phyloP scores from a whole-genome alignment of 495 filamentous ascomycete species.

The Parathielavia hyrcaniae region DNA sequence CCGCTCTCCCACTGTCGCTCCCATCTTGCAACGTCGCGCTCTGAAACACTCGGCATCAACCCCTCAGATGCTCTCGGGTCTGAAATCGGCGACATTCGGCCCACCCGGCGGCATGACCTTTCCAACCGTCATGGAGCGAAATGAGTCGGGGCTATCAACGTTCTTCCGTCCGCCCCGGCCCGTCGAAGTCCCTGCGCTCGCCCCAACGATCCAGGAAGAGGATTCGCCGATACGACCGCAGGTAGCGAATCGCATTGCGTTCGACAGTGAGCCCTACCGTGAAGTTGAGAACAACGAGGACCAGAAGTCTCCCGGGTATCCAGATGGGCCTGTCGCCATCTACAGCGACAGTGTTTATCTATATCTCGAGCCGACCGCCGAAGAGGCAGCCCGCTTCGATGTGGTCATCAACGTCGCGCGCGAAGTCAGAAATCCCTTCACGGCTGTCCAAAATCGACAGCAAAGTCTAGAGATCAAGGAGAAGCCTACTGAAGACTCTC shows the following conservation, averaged over 20 bases:
- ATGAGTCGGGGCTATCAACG: constrained; percentile 44
- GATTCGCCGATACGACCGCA: constrained; percentile 64
- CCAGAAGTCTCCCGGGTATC: constrained; percentile 85
- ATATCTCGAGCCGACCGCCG: constrained; percentile 80
- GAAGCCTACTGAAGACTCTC: constrained; percentile 37
- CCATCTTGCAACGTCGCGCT: constrained; percentile 49
- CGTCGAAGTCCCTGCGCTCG: constrained; percentile 22
- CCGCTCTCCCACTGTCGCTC: constrained; percentile 40
- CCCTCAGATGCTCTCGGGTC: constrained; percentile 47
- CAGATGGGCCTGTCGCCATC: constrained; percentile 84
- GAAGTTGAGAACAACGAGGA: constrained; percentile 57
- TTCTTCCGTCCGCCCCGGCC: constrained; percentile 43
- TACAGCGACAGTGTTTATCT: constrained; percentile 90
- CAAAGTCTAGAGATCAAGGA: constrained; percentile 16
- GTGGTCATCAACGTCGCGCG: constrained; percentile 93
- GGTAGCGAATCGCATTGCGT: constrained; percentile 47
- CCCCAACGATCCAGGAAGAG: constrained; percentile 62
- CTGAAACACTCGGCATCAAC: constrained; percentile 53
- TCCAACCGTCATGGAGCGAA: constrained; percentile 44
- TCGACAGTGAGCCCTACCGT: constrained; percentile 46
- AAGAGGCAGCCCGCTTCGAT: constrained; percentile 82
- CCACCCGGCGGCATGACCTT: constrained; percentile 50
- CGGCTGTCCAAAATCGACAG: constrained; percentile 30
- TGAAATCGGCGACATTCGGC: constrained; percentile 49
- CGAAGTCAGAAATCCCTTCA: constrained; percentile 87